A percentile compares a stretch with the other conserved stretches of the same genome.
phyloP scores from a whole-genome alignment of 345 rosid species.

The Sonneratia alba region DNA sequence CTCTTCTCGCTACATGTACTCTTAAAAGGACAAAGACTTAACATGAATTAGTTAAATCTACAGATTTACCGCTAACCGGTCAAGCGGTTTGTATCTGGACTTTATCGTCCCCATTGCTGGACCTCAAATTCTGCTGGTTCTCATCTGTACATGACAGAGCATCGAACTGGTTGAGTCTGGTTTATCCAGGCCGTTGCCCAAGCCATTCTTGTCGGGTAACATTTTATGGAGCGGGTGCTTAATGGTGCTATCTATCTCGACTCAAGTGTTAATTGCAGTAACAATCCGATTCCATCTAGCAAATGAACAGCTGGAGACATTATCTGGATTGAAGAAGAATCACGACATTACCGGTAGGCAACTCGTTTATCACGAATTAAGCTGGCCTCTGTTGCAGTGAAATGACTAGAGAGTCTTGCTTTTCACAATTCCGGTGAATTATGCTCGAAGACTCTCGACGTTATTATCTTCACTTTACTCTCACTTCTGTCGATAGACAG shows the following conservation, averaged over 20 bases:
- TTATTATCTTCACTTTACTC: background rate
- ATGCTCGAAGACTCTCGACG: no score
- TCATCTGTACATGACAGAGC: no score
- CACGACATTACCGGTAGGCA: background rate
- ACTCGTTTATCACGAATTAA: background rate
- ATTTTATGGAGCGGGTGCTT: no score
- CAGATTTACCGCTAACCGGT: background rate
- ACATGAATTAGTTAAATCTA: background rate
- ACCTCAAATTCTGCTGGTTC: no score
- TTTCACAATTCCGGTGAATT: no score
- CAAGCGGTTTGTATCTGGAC: background rate
- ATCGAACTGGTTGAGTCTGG: no score
- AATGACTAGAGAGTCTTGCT: background rate
- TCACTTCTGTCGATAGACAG: background rate
- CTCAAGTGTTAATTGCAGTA: no score
- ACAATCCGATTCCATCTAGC: no score
- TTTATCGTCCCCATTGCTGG: background rate
- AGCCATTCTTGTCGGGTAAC: no score
- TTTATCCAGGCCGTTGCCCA: no score
- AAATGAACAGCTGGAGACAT: no score
- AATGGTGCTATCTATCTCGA: no score
- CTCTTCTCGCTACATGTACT: background rate
- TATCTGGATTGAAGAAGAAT: background rate
- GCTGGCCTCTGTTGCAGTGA: background rate
- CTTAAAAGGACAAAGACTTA: background rate